Evolutionary conservation across 2,329 filamentous ascomycete species (phyloP).

Genomic region (Pseudopithomyces chartarum): DNA sequence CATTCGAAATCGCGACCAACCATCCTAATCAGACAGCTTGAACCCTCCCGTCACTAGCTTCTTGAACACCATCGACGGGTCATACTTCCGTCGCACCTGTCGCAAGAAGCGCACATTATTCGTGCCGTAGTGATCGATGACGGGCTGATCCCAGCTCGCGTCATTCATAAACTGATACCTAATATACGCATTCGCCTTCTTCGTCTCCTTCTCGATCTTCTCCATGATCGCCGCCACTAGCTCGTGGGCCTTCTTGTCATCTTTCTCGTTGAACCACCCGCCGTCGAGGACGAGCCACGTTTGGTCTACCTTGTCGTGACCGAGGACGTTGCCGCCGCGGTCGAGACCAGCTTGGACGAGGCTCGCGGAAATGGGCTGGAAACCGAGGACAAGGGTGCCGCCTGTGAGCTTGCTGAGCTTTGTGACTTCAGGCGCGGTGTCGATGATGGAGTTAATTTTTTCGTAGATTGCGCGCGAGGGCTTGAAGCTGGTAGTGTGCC

Average conservation of each 20-base stretch:
- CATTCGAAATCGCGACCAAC: too few species aligned
- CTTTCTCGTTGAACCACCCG: background rate
- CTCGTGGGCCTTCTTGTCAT: background rate
- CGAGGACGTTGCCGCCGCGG: slow-evolving; percentile 5
- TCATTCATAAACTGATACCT: slow-evolving; percentile 8
- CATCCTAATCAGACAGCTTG: too few species aligned
- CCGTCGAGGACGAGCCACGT: background rate
- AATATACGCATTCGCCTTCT: background rate
- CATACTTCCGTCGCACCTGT: background rate
- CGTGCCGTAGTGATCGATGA: slow-evolving; percentile 12
- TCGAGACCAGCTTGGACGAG: background rate
- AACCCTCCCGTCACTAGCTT: background rate
- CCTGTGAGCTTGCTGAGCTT: background rate
- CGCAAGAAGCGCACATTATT: slow-evolving; percentile 5
- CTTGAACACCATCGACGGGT: background rate
- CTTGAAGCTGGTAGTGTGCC: slow-evolving; percentile 6
- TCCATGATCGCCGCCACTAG: background rate
- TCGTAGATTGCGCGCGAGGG: background rate
- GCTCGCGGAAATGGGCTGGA: slow-evolving; percentile 8
- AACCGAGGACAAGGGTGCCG: background rate
- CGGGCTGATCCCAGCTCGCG: slow-evolving; percentile 8
- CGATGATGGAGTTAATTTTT: background rate
- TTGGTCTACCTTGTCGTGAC: background rate
- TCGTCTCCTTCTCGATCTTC: background rate
- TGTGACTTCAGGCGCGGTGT: background rate